Base-by-base conservation (phyloP, 2,329 filamentous ascomycete genomes). In the Arthrocladium fulminans region DNA sequence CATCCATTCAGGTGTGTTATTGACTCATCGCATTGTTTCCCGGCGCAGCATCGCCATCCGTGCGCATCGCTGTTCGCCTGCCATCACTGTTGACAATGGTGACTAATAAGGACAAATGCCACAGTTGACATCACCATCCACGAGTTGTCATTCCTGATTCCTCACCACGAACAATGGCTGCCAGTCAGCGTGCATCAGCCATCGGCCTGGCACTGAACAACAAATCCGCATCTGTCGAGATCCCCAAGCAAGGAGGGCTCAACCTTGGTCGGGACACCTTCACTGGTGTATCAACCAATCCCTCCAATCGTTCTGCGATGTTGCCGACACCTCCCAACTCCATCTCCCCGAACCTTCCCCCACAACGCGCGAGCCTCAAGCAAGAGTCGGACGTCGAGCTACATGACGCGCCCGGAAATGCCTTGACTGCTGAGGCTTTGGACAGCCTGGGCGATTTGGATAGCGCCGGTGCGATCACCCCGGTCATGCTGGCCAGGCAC, bases 281-380 rank as follows among this genome's bases (percentile, higher is more conserved):
- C 52, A 60, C 60, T 59, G 61, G 58, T 56, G 55, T 65, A 55
- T 53, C 57, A 44, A 47, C 53, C 45, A 47, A 40, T 44, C 55
- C 63, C 56, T 50, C 51, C 24, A 55, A 54, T 42, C 53, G 51
- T 35, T 41, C 52, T 45, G 57, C 52, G 52, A 67, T 70, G 65
- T 80, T 95, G 62, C 88, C 86, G 55, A 96, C 90, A 65, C 90
- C 90, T 63, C 90, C 90, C 53, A 94, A 90, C 73, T 96, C 89
- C 68, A 88, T 96, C 65, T 96, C 89, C 53, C 90, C 90, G 42
- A 83, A 80, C 59, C 76, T 96, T 57, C 82, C 84, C 60, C 86
- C 89, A 51, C 86, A 90, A 61, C 84, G 84, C 46, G 63, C 68
- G 41, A 63, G 72, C 51, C 61, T 72, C 54, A 67, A 71, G 61